Conservation (phyloP, 805 yeast species). For the Candida xyloterini region DNA sequence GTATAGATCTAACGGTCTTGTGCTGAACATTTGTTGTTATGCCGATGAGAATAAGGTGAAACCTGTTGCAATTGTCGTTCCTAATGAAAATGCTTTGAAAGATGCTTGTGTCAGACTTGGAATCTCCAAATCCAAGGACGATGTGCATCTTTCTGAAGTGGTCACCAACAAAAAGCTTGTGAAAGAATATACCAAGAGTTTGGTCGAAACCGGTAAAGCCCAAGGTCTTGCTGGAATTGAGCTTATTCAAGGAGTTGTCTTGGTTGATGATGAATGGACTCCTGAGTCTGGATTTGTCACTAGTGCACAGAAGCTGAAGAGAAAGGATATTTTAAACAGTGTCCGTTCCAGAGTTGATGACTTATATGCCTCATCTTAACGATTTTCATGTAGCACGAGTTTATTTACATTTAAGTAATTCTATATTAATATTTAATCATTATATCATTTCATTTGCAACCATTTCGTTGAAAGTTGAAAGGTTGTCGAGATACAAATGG, state of each 20-base stretch:
- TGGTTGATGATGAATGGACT: conserved; percentile 93
- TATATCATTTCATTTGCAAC: conserved; percentile 49
- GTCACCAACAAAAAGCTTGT: conserved; percentile 56
- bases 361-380: conserved; percentile 42
- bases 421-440: background rate
- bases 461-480: conserved; percentile 48
- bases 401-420: conserved; percentile 1
- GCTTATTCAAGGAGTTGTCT: conserved; percentile 70
- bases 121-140: conserved; percentile 41
- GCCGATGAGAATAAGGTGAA: conserved; percentile 86
- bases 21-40: conserved; percentile 83
- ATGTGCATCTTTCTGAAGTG: conserved; percentile 42
- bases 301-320: conserved; percentile 93
- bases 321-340: conserved; percentile 78
- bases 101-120: conserved; percentile 57
- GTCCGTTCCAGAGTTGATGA: conserved; percentile 66
- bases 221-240: conserved; percentile 88
- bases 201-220: conserved; percentile 71
- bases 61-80: conserved; percentile 89
- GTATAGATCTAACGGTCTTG: conserved; percentile 78
- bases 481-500: conserved; percentile 74
- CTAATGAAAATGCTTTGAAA: conserved; percentile 65
- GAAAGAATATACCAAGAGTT: conserved; percentile 50
- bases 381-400: conserved; percentile 5
- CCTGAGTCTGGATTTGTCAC: conserved; percentile 94